phyloP scores from a whole-genome alignment of 2,329 filamentous ascomycete genomes.

The Cercospora berteroae region DNA sequence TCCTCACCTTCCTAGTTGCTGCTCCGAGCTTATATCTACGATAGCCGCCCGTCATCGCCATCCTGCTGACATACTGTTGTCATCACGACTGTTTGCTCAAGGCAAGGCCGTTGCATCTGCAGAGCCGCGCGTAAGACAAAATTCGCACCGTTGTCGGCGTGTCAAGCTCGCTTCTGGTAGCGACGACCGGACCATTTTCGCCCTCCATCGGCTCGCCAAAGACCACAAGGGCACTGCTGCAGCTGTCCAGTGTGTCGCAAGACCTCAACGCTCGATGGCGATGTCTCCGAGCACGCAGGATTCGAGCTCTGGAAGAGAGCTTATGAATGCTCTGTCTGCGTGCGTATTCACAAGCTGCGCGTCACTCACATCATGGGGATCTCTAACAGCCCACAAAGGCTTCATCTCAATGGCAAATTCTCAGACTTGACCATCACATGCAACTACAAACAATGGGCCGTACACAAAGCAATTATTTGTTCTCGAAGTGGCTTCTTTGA shows the following conservation, averaged over 20 bases:
- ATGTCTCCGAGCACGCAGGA: slow-evolving; percentile 22
- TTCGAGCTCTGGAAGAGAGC: slow-evolving; percentile 44
- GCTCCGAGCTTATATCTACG: slow-evolving; percentile 2
- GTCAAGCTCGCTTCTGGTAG: not conserved
- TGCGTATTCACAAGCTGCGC: slow-evolving; percentile 35
- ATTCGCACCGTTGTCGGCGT: not conserved
- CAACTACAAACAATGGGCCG: slow-evolving; percentile 47
- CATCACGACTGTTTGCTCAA: not conserved
- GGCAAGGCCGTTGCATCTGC: not conserved
- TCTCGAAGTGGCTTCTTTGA: slow-evolving; percentile 49
- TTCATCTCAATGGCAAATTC: slow-evolving; percentile 43
- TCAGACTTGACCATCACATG: slow-evolving; percentile 51
- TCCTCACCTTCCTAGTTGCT: not conserved
- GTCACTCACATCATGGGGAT: slow-evolving; percentile 20
- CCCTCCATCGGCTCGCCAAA: not conserved
- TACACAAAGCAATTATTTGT: slow-evolving; percentile 51
- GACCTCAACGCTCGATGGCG: slow-evolving; percentile 15
- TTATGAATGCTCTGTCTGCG: slow-evolving; percentile 50
- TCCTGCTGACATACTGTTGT: not conserved
- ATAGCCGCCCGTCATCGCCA: not conserved
- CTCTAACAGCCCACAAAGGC: slow-evolving; percentile 31
- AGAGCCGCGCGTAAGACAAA: not conserved
- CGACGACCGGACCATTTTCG: not conserved
- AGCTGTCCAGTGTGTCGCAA: not conserved
- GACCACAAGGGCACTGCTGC: not conserved